Evolutionary conservation across 2,329 filamentous ascomycete species (phyloP), one percentile per base, ranked within the genome.

Genomic region (Monosporascus sp.): DNA sequence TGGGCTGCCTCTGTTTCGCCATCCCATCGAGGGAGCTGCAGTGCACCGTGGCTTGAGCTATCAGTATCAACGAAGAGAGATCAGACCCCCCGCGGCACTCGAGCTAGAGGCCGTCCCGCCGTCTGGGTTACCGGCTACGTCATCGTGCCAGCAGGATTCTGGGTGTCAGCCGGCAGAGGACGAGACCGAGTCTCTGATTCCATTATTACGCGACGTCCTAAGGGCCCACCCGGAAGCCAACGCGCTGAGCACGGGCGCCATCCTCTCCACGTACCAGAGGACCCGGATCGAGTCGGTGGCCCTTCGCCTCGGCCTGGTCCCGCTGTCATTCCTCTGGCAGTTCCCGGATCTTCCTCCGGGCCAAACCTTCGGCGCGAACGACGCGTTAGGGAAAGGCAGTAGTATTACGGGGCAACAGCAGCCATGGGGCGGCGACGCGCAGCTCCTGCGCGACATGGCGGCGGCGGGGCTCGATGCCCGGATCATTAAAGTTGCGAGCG

Each of bases 231-330:
- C 93, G 0, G 81, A 87, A 53, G 88, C 89, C 50, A 92, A 95
- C 67, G 94, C 93, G 35, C 75, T 99, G 49, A 92, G 87, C 61
- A 91, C 92, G 0, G 94, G 94, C 51, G 94, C 94, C 20, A 96
- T 99, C 56, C 74, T 97, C 38, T 96, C 91, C 9, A 96, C 91
- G 3, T 99, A 99, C 72, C 94, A 99, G 73, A 87, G 94, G 53
- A 97, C 93, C 1, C 81, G 94, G n/a, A 88, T 99, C 49, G 94
- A 99, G 73, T 93, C 89, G 54, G 86, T 97, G 11, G 92, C 92
- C 11, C 67, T 86, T n/a, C 81, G 94, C 17, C 78, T 97, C n/a
- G 88, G 88, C 2, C 80, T 99, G 14, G 80, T 81, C 1, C 90
- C 94, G 16, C 77, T 99, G 27, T 88, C 91, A 7, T 97, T 87